These are phyloP conservation scores for Blastobotrys malaysiensis DNA, from an alignment of 1,139 yeast species.

Conservation along the genomic window DNA sequence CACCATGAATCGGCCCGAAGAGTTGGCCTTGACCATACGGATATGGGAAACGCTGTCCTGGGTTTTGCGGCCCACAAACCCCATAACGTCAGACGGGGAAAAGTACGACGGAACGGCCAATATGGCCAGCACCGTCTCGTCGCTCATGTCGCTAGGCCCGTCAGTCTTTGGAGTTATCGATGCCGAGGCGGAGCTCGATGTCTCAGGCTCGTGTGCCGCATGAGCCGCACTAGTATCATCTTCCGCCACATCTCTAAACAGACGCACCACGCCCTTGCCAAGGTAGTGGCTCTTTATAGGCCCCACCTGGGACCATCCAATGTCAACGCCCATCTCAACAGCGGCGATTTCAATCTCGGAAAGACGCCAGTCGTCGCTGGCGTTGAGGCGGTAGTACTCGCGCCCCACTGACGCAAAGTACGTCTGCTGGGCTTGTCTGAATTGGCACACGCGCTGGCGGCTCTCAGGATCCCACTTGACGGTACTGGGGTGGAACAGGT, in stretches of 20 bases:
- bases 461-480: not conserved
- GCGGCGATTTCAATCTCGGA: slow-evolving; percentile 30
- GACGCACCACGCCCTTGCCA: slow-evolving; percentile 68
- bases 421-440: not conserved
- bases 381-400: not conserved
- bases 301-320: slow-evolving; percentile 1
- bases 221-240: slow-evolving; percentile 6
- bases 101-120: slow-evolving; percentile 84
- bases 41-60: slow-evolving; percentile 62
- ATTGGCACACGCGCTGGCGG: too few species aligned
- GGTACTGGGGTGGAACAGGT: not conserved
- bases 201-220: not conserved
- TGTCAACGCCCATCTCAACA: slow-evolving; percentile 28
- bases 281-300: slow-evolving; percentile 49
- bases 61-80: slow-evolving; percentile 64
- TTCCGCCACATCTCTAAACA: slow-evolving; percentile 48
- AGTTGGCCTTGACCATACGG: slow-evolving; percentile 62
- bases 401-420: not conserved
- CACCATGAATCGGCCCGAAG: slow-evolving; percentile 69
- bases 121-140: slow-evolving; percentile 53
- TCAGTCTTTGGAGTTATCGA: slow-evolving; percentile 12
- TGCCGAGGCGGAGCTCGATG: not conserved
- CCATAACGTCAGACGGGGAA: slow-evolving; percentile 77
- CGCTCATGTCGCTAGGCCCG: slow-evolving; percentile 13
- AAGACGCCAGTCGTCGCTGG: slow-evolving; percentile 22